These are phyloP conservation scores for Pezicula neosporulosa DNA, from an alignment of 2,329 filamentous ascomycete genomes.

Conservation along the genomic window DNA sequence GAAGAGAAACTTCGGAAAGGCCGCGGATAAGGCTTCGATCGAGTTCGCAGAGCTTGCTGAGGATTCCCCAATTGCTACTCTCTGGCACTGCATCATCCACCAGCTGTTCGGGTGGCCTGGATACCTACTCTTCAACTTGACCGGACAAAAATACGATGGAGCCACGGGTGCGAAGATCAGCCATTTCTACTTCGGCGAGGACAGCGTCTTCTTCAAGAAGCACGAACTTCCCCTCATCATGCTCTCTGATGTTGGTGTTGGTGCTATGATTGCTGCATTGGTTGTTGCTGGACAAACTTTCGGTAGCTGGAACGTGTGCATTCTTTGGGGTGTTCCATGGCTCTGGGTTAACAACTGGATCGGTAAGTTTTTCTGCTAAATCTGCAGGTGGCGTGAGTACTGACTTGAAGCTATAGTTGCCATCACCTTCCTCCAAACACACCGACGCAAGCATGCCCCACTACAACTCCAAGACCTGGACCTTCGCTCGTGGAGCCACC, in stretches of 20 bases:
- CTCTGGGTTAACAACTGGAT: constrained; percentile 71
- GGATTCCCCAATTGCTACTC: constrained; percentile 56
- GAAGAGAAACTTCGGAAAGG: constrained; percentile 22
- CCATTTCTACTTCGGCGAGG: constrained; percentile 56
- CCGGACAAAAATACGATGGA: constrained; percentile 27
- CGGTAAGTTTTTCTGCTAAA: constrained; percentile 36
- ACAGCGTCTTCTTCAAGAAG: constrained; percentile 56
- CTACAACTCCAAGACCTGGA: constrained; percentile 57
- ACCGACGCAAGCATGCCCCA: constrained; percentile 55
- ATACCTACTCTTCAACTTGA: constrained; percentile 58
- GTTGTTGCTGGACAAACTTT: constrained; percentile 49
- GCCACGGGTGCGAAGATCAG: constrained; percentile 23
- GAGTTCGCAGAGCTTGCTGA: constrained; percentile 52
- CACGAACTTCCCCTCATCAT: constrained; percentile 53
- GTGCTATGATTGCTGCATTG: constrained; percentile 45
- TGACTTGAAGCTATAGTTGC: constrained; percentile 46
- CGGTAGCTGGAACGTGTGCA: constrained; percentile 52
- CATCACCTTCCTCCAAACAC: constrained; percentile 76
- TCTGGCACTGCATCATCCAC: constrained; percentile 54
- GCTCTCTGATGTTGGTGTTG: constrained; percentile 57
- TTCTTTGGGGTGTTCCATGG: constrained; percentile 63
- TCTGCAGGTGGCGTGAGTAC: background rate
- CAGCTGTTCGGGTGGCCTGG: constrained; percentile 63
- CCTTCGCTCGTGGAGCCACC: constrained; percentile 57
- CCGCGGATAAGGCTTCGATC: constrained; percentile 28